Conservation (phyloP, 2,329 filamentous ascomycete species). For the Ciborinia camelliae region DNA sequence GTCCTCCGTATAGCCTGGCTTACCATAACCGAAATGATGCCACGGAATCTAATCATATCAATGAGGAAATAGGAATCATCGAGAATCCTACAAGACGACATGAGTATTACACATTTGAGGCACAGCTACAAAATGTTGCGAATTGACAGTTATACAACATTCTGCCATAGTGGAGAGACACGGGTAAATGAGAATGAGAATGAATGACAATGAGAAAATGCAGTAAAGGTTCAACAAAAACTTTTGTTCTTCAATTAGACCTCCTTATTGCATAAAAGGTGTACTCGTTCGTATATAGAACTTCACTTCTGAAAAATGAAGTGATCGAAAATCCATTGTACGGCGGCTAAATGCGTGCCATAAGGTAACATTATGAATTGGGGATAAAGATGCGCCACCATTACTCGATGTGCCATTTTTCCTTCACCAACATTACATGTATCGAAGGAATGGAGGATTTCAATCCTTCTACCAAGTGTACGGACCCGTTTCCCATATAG, state of each 20-base stretch:
- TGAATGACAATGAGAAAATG: background rate
- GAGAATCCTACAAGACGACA: background rate
- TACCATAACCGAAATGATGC: background rate
- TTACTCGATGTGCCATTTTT: background rate
- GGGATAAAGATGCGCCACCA: background rate
- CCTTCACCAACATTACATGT: background rate
- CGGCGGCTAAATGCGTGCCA: no score
- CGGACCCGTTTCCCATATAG: background rate
- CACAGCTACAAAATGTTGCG: background rate
- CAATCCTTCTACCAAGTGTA: background rate
- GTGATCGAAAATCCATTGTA: background rate
- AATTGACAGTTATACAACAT: background rate
- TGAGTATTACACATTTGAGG: background rate
- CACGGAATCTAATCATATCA: background rate
- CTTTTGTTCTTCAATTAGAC: rapidly evolving
- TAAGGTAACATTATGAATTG: no score
- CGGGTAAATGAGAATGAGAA: background rate
- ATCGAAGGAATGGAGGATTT: background rate
- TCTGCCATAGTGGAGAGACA: background rate
- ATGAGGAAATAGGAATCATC: background rate
- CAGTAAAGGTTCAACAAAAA: background rate
- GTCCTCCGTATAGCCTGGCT: background rate
- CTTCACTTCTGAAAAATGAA: no score
- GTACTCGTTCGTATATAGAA: background rate
- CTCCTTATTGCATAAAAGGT: background rate